These are phyloP conservation scores for Podospora conica DNA, from an alignment of 495 filamentous ascomycete genomes.

Conservation along the genomic window DNA sequence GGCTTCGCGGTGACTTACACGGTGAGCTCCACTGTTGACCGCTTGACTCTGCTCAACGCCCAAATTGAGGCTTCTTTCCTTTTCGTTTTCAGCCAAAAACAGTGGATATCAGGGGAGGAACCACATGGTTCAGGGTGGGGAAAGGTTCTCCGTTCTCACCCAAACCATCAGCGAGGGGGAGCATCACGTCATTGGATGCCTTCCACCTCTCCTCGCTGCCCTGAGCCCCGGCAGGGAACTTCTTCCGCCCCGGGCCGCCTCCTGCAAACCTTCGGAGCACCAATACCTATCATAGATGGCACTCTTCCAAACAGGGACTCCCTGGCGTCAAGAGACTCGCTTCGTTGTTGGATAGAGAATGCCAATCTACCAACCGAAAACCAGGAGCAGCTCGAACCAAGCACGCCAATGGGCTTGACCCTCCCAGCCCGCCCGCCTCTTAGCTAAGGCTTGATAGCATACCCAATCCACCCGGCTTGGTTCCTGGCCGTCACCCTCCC, in stretches of 20 bases:
- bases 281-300: background rate
- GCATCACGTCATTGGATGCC: too few species aligned
- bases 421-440: background rate
- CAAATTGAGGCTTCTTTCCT: too few species aligned
- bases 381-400: background rate
- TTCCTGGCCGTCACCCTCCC: constrained; percentile 2
- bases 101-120: too few species aligned
- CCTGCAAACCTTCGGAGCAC: background rate
- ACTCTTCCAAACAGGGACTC: background rate
- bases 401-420: background rate
- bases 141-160: too few species aligned
- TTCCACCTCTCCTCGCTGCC: too few species aligned
- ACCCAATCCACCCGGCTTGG: constrained; percentile 6
- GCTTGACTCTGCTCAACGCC: background rate
- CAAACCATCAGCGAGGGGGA: too few species aligned
- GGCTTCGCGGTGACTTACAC: constrained; percentile 1
- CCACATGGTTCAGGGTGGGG: too few species aligned
- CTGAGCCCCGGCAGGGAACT: too few species aligned
- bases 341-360: background rate
- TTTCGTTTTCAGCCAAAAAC: too few species aligned
- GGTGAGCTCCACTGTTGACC: background rate
- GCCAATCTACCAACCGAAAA: background rate
- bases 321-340: background rate
- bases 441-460: constrained; percentile 10
- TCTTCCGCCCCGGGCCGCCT: too few species aligned